Conservation (phyloP, 2,329 filamentous ascomycete species). For the Aspergillus sojae region DNA sequence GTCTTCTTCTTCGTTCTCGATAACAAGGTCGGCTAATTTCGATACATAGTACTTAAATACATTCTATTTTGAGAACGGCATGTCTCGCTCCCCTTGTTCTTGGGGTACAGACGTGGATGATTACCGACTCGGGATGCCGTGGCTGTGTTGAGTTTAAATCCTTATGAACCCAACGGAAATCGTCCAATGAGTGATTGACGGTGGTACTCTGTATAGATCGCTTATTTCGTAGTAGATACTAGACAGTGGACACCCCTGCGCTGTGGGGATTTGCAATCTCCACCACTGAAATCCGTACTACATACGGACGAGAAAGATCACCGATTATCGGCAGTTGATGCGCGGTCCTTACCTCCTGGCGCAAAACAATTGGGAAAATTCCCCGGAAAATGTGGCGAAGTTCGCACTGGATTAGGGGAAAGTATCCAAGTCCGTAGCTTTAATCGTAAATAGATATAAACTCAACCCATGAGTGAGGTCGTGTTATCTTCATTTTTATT, state of each 20-base stretch:
- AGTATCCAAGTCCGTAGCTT: no score
- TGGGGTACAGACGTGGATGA: slow-evolving; percentile 1
- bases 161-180: background rate
- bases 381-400: no score
- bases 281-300: background rate
- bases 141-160: background rate
- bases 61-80: no score
- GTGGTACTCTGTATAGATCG: background rate
- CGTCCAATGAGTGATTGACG: background rate
- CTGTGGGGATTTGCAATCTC: background rate
- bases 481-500: no score
- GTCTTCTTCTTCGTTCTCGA: no score
- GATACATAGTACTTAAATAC: no score
- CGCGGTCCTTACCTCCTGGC: background rate
- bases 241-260: background rate
- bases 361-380: no score
- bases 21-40: no score
- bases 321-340: slow-evolving; percentile 9
- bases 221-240: background rate
- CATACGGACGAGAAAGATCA: background rate
- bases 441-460: no score
- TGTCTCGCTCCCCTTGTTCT: no score
- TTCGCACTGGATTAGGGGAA: no score
- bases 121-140: slow-evolving; percentile 10
- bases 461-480: no score